Evolutionary conservation across 2,329 filamentous ascomycete species (phyloP).

Genomic region (Sporothrix schenckii): DNA sequence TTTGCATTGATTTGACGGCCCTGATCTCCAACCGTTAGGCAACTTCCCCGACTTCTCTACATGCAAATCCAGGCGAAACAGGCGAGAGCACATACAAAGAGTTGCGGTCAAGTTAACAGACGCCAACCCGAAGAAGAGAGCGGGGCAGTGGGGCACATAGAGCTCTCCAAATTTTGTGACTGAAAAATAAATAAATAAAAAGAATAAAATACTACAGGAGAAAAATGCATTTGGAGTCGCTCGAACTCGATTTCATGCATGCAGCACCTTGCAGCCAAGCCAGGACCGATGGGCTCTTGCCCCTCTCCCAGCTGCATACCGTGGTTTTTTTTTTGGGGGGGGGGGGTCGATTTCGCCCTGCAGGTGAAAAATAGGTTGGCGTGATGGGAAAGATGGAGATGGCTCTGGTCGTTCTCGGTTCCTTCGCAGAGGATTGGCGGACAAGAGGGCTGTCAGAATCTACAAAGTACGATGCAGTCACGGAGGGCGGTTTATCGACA

Average conservation of each 20-base stretch:
- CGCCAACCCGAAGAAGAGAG: conserved; percentile 2
- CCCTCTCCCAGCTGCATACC: conserved; percentile 6
- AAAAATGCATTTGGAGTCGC: background rate
- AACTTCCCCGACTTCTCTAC: conserved; percentile 26
- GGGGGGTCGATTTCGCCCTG: background rate
- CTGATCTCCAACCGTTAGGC: background rate
- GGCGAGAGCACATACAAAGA: conserved; percentile 1
- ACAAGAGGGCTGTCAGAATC: too few species aligned
- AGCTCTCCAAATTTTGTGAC: too few species aligned
- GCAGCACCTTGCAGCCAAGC: background rate
- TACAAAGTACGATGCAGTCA: too few species aligned
- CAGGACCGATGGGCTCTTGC: background rate
- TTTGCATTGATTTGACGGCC: too few species aligned
- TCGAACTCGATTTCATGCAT: conserved; percentile 18
- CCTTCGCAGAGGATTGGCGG: too few species aligned
- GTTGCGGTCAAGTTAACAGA: conserved; percentile 28
- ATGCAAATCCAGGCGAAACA: conserved; percentile 17
- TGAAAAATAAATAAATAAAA: background rate
- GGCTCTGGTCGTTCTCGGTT: background rate
- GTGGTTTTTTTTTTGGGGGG: background rate
- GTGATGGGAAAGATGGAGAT: background rate
- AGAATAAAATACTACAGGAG: background rate
- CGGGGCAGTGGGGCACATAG: conserved; percentile 1
- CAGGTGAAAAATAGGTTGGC: background rate
- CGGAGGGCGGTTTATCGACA: too few species aligned